phyloP scores from a whole-genome alignment of 192 early-diverging fungal species.

The Coemansia sp. region DNA sequence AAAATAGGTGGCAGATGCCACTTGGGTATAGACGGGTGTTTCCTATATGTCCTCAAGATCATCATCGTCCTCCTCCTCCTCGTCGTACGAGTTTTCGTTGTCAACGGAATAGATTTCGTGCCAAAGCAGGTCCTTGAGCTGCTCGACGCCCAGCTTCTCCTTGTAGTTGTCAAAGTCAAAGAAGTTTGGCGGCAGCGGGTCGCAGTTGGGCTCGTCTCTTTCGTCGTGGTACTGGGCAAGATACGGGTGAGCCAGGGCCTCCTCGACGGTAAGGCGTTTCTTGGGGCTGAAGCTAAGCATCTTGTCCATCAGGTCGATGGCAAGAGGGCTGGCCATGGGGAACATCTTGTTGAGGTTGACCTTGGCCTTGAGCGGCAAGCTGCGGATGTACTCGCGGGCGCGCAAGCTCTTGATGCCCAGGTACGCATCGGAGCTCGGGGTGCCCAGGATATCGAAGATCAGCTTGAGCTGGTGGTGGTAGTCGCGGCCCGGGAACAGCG shows the following conservation, averaged over 20 bases:
- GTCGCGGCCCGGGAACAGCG: conserved; percentile 81
- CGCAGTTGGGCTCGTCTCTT: conserved; percentile 68
- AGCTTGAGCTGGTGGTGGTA: conserved; percentile 96
- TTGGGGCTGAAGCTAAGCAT: conserved; percentile 85
- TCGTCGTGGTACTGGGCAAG: conserved; percentile 72
- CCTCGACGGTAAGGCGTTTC: conserved; percentile 85
- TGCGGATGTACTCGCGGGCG: conserved; percentile 90
- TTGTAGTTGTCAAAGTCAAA: conserved; percentile 88
- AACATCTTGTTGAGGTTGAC: conserved; percentile 79
- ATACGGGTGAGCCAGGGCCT: conserved; percentile 90
- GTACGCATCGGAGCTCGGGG: conserved; percentile 89
- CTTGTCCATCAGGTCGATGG: conserved; percentile 83
- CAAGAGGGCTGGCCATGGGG: conserved; percentile 82
- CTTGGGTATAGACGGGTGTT: no score
- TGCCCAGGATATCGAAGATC: conserved; percentile 95
- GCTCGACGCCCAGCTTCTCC: conserved; percentile 76
- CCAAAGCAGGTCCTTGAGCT: conserved; percentile 64
- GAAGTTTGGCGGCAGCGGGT: conserved; percentile 72
- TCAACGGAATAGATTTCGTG: conserved; percentile 42
- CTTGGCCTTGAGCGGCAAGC: conserved; percentile 83
- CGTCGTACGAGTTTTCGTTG: conserved; percentile 30
- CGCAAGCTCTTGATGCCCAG: conserved; percentile 75
- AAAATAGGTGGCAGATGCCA: no score
- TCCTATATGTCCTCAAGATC: conserved; percentile 22
- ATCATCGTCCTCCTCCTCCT: conserved; percentile 26